These are phyloP conservation scores for Psophocarpus tetragonolobus DNA, from an alignment of 306 rosid species.

Conservation along the genomic window DNA sequence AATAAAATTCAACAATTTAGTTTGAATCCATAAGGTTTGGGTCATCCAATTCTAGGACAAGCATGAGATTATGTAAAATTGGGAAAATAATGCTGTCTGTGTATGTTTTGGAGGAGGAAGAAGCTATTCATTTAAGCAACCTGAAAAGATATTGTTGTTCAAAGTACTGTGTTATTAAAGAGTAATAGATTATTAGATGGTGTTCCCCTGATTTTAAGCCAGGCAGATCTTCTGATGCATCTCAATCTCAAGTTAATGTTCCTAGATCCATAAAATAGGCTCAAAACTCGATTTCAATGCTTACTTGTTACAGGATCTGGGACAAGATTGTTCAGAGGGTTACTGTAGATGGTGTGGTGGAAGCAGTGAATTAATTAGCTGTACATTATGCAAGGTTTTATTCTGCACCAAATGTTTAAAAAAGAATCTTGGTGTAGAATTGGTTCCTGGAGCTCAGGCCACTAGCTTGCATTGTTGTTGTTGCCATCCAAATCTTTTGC, in stretches of 20 bases:
- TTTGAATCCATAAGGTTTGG: background rate
- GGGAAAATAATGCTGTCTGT: background rate
- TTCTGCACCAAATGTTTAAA: conserved; percentile 68
- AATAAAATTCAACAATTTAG: background rate
- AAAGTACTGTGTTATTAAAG: background rate
- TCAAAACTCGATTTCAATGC: conserved; percentile 6
- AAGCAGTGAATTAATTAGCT: conserved; percentile 55
- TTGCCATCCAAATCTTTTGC: conserved; percentile 67
- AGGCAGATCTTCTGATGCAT: background rate
- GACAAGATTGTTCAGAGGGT: conserved; percentile 57
- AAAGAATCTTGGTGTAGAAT: conserved; percentile 68
- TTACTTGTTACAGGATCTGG: conserved; percentile 63
- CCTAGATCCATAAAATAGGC: background rate
- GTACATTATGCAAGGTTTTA: conserved; percentile 63
- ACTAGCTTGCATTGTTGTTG: conserved; percentile 76
- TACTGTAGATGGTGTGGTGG: conserved; percentile 86
- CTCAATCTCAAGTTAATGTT: background rate
- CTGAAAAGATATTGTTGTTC: background rate
- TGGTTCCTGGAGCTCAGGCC: conserved; percentile 51
- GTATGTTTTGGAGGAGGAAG: background rate
- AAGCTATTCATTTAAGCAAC: background rate
- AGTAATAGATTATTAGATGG: background rate
- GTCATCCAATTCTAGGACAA: background rate
- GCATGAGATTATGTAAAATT: background rate
- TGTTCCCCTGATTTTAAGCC: background rate